Evolutionary conservation across 192 early-diverging fungal genomes (phyloP).

Genomic region (Umbelopsis vinacea): DNA sequence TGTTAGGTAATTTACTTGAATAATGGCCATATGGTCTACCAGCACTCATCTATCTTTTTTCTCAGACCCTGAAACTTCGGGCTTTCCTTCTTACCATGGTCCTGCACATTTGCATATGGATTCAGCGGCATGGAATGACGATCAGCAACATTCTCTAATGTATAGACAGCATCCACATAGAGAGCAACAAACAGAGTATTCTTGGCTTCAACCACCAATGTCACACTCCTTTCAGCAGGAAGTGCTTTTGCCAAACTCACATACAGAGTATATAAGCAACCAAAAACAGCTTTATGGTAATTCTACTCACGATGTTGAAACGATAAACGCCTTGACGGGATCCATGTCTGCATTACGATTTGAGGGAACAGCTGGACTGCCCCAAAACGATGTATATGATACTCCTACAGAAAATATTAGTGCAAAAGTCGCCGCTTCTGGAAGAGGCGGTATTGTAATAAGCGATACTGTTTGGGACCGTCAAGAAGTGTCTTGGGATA

Average conservation of each 20-base stretch:
- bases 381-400: not conserved
- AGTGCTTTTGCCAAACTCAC: not conserved
- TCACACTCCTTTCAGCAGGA: not conserved
- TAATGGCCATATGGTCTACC: too few species aligned
- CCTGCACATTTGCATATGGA: not conserved
- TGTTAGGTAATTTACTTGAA: not conserved
- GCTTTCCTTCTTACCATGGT: not conserved
- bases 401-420: not conserved
- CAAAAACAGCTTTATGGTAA: not conserved
- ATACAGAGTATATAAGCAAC: not conserved
- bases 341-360: slow-evolving; percentile 7
- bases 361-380: slow-evolving; percentile 12
- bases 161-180: slow-evolving; percentile 17
- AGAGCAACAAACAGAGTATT: not conserved
- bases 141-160: not conserved
- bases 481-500: not conserved
- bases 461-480: slow-evolving; percentile 9
- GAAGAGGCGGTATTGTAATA: slow-evolving; percentile 8
- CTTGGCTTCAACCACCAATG: not conserved
- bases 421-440: not conserved
- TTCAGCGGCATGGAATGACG: not conserved
- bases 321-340: not conserved
- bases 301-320: not conserved
- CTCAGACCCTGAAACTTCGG: not conserved
- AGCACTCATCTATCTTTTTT: not conserved